phyloP scores from a whole-genome alignment of 257 asterid species.

The Primulina eburnea region DNA sequence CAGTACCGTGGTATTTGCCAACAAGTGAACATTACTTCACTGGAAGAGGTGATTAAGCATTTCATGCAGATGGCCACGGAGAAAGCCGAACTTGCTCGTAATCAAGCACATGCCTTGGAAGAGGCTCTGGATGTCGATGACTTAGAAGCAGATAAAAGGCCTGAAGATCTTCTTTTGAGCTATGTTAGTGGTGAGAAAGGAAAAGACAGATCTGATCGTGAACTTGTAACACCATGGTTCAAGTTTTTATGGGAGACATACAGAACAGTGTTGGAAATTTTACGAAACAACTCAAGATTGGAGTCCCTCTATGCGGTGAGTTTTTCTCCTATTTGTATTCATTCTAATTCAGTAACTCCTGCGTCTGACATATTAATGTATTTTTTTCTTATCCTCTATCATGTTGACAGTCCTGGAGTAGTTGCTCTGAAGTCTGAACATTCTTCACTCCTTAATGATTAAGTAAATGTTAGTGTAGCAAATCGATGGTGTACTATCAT shows the following conservation, averaged over 20 bases:
- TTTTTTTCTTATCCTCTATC: background rate
- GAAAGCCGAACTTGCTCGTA: constrained; percentile 84
- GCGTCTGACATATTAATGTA: background rate
- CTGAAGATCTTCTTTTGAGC: constrained; percentile 94
- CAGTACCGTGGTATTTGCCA: constrained; percentile 94
- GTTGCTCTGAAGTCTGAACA: no score
- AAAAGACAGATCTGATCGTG: constrained; percentile 90
- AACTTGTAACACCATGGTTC: constrained; percentile 83
- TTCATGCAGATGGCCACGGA: constrained; percentile 92
- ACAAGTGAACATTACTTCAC: constrained; percentile 77
- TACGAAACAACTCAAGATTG: constrained; percentile 75
- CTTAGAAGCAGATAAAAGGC: constrained; percentile 89
- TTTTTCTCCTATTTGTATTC: background rate
- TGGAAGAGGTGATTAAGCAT: constrained; percentile 94
- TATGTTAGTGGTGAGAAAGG: constrained; percentile 97
- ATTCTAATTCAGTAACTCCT: background rate
- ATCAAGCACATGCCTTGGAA: constrained; percentile 76
- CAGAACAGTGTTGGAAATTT: constrained; percentile 71
- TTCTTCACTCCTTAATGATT: no score
- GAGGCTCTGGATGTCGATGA: constrained; percentile 90
- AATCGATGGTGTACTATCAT: background rate
- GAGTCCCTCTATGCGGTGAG: constrained; percentile 72
- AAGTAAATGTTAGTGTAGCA: background rate
- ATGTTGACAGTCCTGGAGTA: no score
- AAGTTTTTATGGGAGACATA: constrained; percentile 89